Percentiles rank a stretch among this genome's conserved stretches.
Conservation (phyloP, 805 yeast genomes). For the Cyberlindnera misumaiensis region DNA sequence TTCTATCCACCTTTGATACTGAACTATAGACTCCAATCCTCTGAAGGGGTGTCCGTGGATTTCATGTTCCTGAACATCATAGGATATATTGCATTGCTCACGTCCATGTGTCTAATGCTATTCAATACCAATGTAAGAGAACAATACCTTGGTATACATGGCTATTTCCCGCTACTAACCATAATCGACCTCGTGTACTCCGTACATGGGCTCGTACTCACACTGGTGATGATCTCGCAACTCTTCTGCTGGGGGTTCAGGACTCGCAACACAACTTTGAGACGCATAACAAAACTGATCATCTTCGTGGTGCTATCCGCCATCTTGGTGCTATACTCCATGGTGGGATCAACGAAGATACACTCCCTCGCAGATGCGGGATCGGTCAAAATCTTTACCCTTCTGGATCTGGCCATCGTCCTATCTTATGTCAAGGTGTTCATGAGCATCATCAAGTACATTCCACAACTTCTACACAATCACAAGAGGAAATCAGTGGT, state of each 20-base stretch:
- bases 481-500: constrained; percentile 68
- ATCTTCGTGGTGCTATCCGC: constrained; percentile 6
- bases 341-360: constrained; percentile 7
- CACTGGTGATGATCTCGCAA: constrained; percentile 35
- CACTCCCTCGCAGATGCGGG: neutral
- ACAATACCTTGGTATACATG: constrained; percentile 24
- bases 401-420: constrained; percentile 27
- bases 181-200: constrained; percentile 40
- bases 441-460: constrained; percentile 44
- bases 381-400: constrained; percentile 10
- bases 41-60: constrained; percentile 46
- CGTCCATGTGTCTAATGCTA: constrained; percentile 37
- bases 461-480: constrained; percentile 86
- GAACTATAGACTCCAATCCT: constrained; percentile 32
- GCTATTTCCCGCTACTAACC: constrained; percentile 36
- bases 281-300: constrained; percentile 16
- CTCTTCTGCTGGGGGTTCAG: constrained; percentile 25
- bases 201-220: constrained; percentile 38
- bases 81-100: constrained; percentile 40
- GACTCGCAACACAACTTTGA: constrained; percentile 12
- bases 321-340: constrained; percentile 5
- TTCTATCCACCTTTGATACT: constrained; percentile 42
- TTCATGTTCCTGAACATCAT: constrained; percentile 37
- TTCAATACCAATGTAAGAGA: constrained; percentile 27
- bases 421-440: constrained; percentile 38